phyloP scores from a whole-genome alignment of 176 grass and related monocot species.

The Metroxylon sagu region DNA sequence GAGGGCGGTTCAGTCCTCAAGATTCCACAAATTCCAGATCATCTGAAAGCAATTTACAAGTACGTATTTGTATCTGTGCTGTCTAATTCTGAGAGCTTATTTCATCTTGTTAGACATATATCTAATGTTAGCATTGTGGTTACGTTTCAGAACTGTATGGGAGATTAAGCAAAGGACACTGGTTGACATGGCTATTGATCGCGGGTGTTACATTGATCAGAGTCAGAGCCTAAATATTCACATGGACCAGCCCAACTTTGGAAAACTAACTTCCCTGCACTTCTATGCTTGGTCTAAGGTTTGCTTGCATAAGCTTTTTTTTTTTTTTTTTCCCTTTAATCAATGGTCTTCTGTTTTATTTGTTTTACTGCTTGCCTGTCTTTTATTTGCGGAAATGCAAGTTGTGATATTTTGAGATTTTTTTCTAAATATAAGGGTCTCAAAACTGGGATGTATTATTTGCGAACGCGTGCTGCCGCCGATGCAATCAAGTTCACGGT shows the following conservation, averaged over 20 bases:
- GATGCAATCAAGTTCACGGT: constrained; percentile 99
- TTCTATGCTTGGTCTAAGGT: constrained; percentile 99
- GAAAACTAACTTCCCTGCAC: constrained; percentile 86
- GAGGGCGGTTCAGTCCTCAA: constrained; percentile 87
- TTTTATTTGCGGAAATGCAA: background rate
- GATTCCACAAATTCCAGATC: constrained; percentile 65
- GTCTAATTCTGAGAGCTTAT: background rate
- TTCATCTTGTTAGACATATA: background rate
- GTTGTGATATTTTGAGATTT: background rate
- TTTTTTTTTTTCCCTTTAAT: background rate
- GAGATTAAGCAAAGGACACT: constrained; percentile 99
- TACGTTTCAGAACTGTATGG: constrained; percentile 74
- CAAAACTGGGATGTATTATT: constrained; percentile 99
- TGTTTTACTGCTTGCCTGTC: background rate
- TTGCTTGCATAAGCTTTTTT: background rate
- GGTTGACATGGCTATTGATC: constrained; percentile 96
- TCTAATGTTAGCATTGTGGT: constrained; percentile 5
- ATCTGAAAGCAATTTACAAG: constrained; percentile 94
- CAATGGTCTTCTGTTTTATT: constrained; percentile 2
- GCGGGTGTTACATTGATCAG: constrained; percentile 95
- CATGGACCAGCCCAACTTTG: constrained; percentile 95
- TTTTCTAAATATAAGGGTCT: constrained; percentile 53
- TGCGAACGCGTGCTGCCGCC: constrained; percentile 79
- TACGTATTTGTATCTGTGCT: constrained; percentile 19
- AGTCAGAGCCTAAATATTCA: constrained; percentile 97